Evolutionary conservation across 2,329 filamentous ascomycete genomes (phyloP), one percentile per base, ranked within the genome.

Genomic region (Oidium heveae): DNA sequence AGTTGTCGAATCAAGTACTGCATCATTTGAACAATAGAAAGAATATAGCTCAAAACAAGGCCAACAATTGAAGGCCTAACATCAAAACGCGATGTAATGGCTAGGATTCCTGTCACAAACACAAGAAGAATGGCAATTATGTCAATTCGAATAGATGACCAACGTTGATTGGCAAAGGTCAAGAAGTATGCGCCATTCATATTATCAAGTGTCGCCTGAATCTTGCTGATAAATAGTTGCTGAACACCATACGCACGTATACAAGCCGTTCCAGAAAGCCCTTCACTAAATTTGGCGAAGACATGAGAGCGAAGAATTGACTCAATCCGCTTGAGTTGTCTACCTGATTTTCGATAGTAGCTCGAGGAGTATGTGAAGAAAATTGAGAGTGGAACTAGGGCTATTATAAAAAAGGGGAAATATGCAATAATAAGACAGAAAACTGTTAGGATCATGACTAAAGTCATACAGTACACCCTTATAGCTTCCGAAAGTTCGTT

Each of bases 161-260:
- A 98, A 41, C 91, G 77, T 69, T 96, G 89, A 64, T 95, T 96
- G 4, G 86, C 84, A 65, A 93, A 96, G 0, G 89, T 96, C 37
- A 96, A 74, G 66, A 86, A 98, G 68, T 96, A 96, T 0, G 89
- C 89, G 24, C 82, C 78, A 65, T 96, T 82, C 88, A 96, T 95
- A 59, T 86, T 76, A 65, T 98, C 86, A 58, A 96, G 84, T 0
- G 85, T 73, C 1, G 74, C 69, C 52, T 81, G 75, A 49, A 96
- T 74, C 37, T 82, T 79, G 1, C 65, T 64, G 10, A 82, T 74
- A 64, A 96, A 96, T 46, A 80, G 79, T 18, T 80, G 70, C 65
- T 86, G 76, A 3, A 95, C 70, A 0, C 86, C 87, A 61, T 96
- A 96, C 0, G 91, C 89, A 22, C 87, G 79, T 63, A 96, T 95